Conservation (phyloP, 768 basidiomycete genomes). For the Pleurotus ostreatus region DNA sequence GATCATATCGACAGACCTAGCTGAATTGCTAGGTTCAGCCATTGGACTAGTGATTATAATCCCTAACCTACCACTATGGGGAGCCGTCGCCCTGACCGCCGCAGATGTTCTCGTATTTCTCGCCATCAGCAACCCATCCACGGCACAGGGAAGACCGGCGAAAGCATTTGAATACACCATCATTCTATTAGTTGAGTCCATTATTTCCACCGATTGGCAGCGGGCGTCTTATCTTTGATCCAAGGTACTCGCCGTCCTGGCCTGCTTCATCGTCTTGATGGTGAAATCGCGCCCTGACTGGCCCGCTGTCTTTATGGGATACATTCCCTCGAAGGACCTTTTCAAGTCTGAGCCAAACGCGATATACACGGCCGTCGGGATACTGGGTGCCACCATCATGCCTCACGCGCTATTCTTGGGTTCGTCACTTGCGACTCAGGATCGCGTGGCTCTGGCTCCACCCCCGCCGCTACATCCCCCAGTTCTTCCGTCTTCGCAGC, state of each 20-base stretch:
- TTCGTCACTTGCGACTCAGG: slow-evolving; percentile 30
- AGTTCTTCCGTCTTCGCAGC: slow-evolving; percentile 10
- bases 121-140: slow-evolving; percentile 55
- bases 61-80: slow-evolving; percentile 55
- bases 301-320: slow-evolving; percentile 64
- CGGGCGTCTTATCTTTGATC: slow-evolving; percentile 15
- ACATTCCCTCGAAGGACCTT: slow-evolving; percentile 54
- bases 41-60: slow-evolving; percentile 66
- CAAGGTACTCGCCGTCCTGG: slow-evolving; percentile 56
- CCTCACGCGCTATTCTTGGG: slow-evolving; percentile 55
- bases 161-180: slow-evolving; percentile 55
- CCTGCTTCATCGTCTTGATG: slow-evolving; percentile 64
- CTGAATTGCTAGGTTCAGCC: slow-evolving; percentile 66
- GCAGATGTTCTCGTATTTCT: slow-evolving; percentile 59
- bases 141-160: slow-evolving; percentile 47
- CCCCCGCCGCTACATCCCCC: slow-evolving; percentile 6
- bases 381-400: slow-evolving; percentile 58
- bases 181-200: slow-evolving; percentile 41
- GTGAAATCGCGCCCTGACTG: slow-evolving; percentile 61
- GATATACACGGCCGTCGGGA: slow-evolving; percentile 36
- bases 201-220: too few species aligned
- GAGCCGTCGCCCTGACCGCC: slow-evolving; percentile 52
- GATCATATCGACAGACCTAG: slow-evolving; percentile 66
- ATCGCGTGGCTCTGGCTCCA: slow-evolving; percentile 25
- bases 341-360: slow-evolving; percentile 42